Evolutionary conservation across 2,329 filamentous ascomycete species (phyloP).

Genomic region (Uncinocarpus reesii): DNA sequence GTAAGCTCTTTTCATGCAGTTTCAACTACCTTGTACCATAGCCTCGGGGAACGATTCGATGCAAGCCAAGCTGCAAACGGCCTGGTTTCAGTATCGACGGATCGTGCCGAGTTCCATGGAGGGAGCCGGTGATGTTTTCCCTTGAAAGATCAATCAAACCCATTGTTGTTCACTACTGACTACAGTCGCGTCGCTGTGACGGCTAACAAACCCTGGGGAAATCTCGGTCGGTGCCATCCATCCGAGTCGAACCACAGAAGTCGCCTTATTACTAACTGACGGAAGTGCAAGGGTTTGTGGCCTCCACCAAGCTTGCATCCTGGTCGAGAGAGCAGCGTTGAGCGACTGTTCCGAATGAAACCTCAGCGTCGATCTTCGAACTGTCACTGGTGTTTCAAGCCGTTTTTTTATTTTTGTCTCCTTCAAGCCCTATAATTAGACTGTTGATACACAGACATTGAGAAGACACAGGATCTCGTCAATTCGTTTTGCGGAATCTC

Average conservation of each 20-base stretch:
- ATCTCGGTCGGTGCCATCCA: slow-evolving; percentile 6
- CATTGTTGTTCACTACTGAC: slow-evolving; percentile 5
- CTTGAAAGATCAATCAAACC: background rate
- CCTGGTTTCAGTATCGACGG: background rate
- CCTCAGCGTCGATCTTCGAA: background rate
- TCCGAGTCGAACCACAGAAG: slow-evolving; percentile 13
- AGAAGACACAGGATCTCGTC: background rate
- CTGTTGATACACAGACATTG: no score
- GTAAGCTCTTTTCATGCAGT: slow-evolving; percentile 1
- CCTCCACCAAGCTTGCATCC: background rate
- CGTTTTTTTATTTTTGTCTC: no score
- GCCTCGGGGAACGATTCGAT: background rate
- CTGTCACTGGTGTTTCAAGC: no score
- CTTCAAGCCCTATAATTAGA: no score
- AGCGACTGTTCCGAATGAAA: background rate
- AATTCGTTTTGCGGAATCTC: background rate
- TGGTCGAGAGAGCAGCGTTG: background rate
- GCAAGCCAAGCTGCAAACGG: slow-evolving; percentile 6
- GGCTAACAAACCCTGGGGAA: slow-evolving; percentile 21
- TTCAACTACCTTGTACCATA: background rate
- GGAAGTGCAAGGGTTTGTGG: background rate
- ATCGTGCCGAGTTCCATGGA: background rate
- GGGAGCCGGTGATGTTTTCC: background rate
- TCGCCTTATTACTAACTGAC: slow-evolving; percentile 2
- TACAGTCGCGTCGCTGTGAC: background rate